These are phyloP conservation scores for Medicago ruthenica DNA, from an alignment of 306 rosid species.

Conservation along the genomic window DNA sequence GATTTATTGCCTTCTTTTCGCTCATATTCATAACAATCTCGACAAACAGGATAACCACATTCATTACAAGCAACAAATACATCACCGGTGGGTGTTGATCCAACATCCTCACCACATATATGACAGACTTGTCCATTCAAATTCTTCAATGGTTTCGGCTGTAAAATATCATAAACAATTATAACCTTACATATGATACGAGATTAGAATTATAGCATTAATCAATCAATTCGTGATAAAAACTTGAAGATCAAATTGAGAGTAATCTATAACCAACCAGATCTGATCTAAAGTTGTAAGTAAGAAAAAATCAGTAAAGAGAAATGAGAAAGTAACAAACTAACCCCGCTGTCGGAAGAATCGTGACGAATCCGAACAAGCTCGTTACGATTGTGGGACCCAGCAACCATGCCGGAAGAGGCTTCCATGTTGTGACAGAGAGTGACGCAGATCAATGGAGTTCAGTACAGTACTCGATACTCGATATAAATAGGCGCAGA, in stretches of 20 bases:
- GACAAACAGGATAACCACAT: constrained; percentile 96
- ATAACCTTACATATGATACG: not conserved
- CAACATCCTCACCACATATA: constrained; percentile 91
- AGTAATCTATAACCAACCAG: constrained; percentile 1
- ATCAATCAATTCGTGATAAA: not conserved
- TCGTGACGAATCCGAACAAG: constrained; percentile 94
- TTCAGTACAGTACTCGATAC: not conserved
- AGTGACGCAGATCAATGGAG: constrained; percentile 34
- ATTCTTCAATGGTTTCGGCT: constrained; percentile 84
- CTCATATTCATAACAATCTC: constrained; percentile 94
- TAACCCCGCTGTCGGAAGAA: constrained; percentile 89
- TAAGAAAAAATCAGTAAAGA: not conserved
- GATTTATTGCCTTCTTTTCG: constrained; percentile 91
- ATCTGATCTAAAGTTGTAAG: constrained; percentile 49
- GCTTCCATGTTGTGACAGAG: constrained; percentile 69
- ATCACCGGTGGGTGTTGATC: constrained; percentile 75
- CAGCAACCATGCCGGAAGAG: constrained; percentile 90
- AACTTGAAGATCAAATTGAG: constrained; percentile 24
- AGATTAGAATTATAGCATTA: constrained; percentile 21
- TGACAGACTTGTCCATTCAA: constrained; percentile 87
- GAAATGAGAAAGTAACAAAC: constrained; percentile 29
- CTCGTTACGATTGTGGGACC: constrained; percentile 93
- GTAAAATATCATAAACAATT: not conserved
- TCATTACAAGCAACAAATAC: constrained; percentile 96
- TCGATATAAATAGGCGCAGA: constrained; percentile 19